phyloP scores from a whole-genome alignment of 2,329 filamentous ascomycete genomes.

The Pseudocercospora macadamiae region DNA sequence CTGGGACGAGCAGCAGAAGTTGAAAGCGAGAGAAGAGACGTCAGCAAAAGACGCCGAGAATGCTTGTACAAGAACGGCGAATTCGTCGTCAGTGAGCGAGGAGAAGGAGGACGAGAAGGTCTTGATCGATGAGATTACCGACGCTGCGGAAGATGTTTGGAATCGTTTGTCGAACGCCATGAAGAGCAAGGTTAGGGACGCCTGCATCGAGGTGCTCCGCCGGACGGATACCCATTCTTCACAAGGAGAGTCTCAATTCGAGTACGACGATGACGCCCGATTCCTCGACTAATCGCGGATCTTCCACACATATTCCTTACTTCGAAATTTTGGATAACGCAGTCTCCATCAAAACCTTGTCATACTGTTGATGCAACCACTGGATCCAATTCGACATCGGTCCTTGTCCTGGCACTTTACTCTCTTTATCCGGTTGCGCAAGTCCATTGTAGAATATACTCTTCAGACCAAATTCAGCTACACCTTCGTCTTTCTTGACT shows the following conservation, averaged over 20 bases:
- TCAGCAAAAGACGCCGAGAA: slow-evolving; percentile 9
- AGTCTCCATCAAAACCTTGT: slow-evolving; percentile 60
- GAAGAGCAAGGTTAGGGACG: slow-evolving; percentile 33
- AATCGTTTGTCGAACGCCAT: slow-evolving; percentile 23
- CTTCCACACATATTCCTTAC: slow-evolving; percentile 18
- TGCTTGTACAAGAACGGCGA: slow-evolving; percentile 1
- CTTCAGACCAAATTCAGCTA: slow-evolving; percentile 68
- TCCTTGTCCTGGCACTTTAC: slow-evolving; percentile 39
- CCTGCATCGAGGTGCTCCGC: slow-evolving; percentile 33
- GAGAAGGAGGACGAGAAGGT: slow-evolving; percentile 7
- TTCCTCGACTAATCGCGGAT: slow-evolving; percentile 32
- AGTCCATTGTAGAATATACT: slow-evolving; percentile 63
- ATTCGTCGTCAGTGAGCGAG: slow-evolving; percentile 3
- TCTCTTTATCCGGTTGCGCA: slow-evolving; percentile 37
- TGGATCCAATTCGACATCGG: slow-evolving; percentile 54
- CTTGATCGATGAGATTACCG: slow-evolving; percentile 24
- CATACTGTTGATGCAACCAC: slow-evolving; percentile 59
- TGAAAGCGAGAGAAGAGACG: background rate
- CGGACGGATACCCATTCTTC: slow-evolving; percentile 28
- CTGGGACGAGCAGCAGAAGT: background rate
- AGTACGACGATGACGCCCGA: slow-evolving; percentile 35
- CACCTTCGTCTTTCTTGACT: slow-evolving; percentile 60
- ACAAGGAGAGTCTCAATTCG: slow-evolving; percentile 17
- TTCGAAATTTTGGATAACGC: slow-evolving; percentile 46
- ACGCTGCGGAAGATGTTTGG: slow-evolving; percentile 22